Conservation (phyloP, 2,329 filamentous ascomycete genomes). For the Metarhizium robertsii region DNA sequence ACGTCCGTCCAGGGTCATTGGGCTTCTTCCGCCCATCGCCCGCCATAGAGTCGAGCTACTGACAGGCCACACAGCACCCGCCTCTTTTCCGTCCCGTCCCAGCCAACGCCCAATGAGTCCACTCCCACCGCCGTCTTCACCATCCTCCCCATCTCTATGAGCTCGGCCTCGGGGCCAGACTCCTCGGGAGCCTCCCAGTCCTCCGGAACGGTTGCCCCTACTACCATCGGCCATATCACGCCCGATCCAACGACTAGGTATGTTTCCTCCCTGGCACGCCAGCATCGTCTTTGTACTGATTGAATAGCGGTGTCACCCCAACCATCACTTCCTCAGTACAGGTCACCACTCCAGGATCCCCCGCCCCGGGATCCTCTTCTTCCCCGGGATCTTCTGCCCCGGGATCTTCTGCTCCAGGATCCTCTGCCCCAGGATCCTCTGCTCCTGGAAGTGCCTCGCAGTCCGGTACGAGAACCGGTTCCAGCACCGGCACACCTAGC, state of each 20-base stretch:
- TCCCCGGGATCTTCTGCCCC: too few species aligned
- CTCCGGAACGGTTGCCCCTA: background rate
- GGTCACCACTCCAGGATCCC: background rate
- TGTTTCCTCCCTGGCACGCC: background rate
- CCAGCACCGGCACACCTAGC: background rate
- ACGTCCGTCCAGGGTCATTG: too few species aligned
- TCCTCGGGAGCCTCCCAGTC: background rate
- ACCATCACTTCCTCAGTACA: background rate
- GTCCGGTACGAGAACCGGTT: background rate
- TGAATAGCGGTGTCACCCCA: background rate
- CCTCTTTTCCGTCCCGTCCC: constrained; percentile 7
- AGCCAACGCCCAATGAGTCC: constrained; percentile 2
- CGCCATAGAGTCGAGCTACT: too few species aligned
- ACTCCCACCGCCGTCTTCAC: constrained; percentile 1
- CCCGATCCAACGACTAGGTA: background rate
- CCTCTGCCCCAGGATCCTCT: background rate
- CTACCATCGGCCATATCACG: constrained; percentile 2
- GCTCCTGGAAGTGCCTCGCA: background rate
- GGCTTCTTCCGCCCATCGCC: too few species aligned
- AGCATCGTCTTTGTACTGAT: too few species aligned
- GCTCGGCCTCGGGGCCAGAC: background rate
- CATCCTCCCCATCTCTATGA: constrained; percentile 3
- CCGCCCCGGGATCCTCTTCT: too few species aligned
- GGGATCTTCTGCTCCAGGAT: too few species aligned
- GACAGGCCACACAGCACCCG: background rate